Evolutionary conservation across 345 rosid genomes (phyloP).

Genomic region (Citrus trifoliata): DNA sequence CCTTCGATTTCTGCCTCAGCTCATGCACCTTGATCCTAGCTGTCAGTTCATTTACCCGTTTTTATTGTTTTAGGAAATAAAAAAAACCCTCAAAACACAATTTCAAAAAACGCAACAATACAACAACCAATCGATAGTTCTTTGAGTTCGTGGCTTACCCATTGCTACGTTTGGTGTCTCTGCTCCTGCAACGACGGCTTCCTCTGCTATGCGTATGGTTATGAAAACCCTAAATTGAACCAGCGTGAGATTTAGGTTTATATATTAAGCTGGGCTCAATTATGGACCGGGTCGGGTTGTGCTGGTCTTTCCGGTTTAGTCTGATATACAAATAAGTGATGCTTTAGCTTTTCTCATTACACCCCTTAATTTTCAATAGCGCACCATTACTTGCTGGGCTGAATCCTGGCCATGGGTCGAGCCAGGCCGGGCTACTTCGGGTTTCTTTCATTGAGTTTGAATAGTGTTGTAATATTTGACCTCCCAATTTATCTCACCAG

Average conservation of each 20-base stretch:
- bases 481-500: no score
- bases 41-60: slow-evolving; percentile 19
- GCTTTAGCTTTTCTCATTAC: no score
- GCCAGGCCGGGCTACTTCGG: no score
- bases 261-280: background rate
- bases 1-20: slow-evolving; percentile 55
- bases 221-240: slow-evolving; percentile 20
- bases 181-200: slow-evolving; percentile 9
- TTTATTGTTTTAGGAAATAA: background rate
- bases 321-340: background rate
- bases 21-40: slow-evolving; percentile 76
- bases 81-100: background rate
- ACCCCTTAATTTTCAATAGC: no score
- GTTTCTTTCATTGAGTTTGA: no score
- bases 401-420: no score
- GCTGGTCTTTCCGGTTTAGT: background rate
- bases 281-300: background rate
- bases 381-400: no score
- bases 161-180: slow-evolving; percentile 15
- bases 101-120: background rate
- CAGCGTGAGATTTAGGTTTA: background rate
- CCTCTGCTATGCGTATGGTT: background rate
- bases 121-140: background rate
- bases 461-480: no score
- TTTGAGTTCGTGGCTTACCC: slow-evolving; percentile 10